Evolutionary conservation across 2,329 filamentous ascomycete genomes (phyloP).

Genomic region (Nigrospora oryzae): DNA sequence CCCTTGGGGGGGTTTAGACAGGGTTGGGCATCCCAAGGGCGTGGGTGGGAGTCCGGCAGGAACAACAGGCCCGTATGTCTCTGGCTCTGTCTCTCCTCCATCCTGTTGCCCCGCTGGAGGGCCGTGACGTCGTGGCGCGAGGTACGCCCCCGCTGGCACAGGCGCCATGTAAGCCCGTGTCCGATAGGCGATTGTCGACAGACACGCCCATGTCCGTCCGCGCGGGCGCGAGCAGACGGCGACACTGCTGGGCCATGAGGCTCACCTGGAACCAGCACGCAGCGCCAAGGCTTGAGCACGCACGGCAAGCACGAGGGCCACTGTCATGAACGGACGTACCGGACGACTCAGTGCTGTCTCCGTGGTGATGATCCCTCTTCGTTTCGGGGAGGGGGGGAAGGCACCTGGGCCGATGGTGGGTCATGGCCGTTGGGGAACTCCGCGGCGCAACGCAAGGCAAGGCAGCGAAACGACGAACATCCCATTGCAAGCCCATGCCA

Average conservation of each 20-base stretch:
- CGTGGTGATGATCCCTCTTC: slow-evolving; percentile 13
- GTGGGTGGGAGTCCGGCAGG: too few species aligned
- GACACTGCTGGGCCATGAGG: too few species aligned
- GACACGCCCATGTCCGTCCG: too few species aligned
- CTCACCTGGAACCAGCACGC: slow-evolving; percentile 7
- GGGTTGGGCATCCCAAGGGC: too few species aligned
- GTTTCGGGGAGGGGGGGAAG: not conserved
- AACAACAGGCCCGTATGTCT: too few species aligned
- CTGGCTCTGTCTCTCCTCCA: too few species aligned
- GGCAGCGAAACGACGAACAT: slow-evolving; percentile 7
- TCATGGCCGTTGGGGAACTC: slow-evolving; percentile 24
- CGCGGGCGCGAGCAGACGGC: too few species aligned
- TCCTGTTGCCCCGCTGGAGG: too few species aligned
- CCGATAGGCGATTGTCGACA: too few species aligned
- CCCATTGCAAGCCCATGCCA: not conserved
- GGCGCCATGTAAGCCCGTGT: too few species aligned
- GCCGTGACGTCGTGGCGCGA: too few species aligned
- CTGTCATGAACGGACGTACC: not conserved
- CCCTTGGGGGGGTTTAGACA: not conserved
- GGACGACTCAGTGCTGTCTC: slow-evolving; percentile 3
- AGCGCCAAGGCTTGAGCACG: slow-evolving; percentile 10
- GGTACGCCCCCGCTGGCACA: too few species aligned
- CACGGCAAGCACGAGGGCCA: slow-evolving; percentile 7
- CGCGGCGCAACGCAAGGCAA: slow-evolving; percentile 16
- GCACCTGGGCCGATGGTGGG: slow-evolving; percentile 14